A percentile compares a stretch with the other conserved stretches of the same genome.
Evolutionary conservation across 768 basidiomycete genomes (phyloP).

Genomic region (Leucocoprinus sp.): DNA sequence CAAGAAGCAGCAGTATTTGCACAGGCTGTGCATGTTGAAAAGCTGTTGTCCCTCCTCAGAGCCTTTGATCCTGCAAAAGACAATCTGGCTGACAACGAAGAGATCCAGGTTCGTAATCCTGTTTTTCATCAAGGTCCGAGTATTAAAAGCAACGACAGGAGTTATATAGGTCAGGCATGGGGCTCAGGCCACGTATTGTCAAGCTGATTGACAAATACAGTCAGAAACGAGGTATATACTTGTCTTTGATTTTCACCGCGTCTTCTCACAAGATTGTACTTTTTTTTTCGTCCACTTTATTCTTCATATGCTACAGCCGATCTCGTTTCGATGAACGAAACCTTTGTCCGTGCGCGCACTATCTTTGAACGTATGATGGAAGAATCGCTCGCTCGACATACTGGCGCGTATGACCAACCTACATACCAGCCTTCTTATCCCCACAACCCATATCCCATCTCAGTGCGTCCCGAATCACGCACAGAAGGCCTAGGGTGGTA

Average conservation of each 20-base stretch:
- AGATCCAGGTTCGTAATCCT: conserved; percentile 54
- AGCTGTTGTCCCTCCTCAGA: conserved; percentile 65
- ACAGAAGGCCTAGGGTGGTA: background rate
- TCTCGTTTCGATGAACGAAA: conserved; percentile 90
- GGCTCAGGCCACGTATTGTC: conserved; percentile 88
- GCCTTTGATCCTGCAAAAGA: conserved; percentile 68
- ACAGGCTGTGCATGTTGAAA: conserved; percentile 80
- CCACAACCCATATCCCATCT: background rate
- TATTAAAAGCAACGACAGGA: conserved; percentile 65
- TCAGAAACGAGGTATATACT: conserved; percentile 64
- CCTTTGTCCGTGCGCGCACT: conserved; percentile 78
- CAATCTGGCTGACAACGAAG: conserved; percentile 85
- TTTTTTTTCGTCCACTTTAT: too few relatives aligned
- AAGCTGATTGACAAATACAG: conserved; percentile 96
- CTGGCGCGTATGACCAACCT: conserved; percentile 49
- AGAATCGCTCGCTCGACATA: conserved; percentile 72
- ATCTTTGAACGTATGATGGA: conserved; percentile 95
- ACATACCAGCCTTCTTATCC: conserved; percentile 15
- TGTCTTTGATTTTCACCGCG: background rate
- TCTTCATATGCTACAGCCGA: too few relatives aligned
- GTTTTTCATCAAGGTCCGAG: too few relatives aligned
- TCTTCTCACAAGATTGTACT: too few relatives aligned
- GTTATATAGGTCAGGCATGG: conserved; percentile 84
- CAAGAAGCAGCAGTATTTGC: conserved; percentile 84
- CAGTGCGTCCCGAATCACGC: conserved; percentile 16